Conservation (phyloP, 2,329 filamentous ascomycete genomes). For the Aureobasidium sp. region DNA sequence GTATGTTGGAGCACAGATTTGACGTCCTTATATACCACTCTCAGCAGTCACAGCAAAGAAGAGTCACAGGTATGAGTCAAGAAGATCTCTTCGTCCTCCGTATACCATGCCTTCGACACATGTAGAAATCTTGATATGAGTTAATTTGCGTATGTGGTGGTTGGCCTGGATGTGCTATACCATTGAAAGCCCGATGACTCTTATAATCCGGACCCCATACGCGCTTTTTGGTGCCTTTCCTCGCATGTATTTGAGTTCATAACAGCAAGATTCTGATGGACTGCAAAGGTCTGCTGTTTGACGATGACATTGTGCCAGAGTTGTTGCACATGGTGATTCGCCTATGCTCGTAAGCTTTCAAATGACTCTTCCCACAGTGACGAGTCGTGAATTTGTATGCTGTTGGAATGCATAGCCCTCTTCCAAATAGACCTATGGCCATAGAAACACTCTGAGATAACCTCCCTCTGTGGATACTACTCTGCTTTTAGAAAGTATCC, state of each 20-base stretch:
- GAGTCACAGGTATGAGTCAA: neutral
- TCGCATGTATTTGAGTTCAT: neutral
- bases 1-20: neutral
- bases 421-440: no score
- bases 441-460: no score
- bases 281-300: neutral
- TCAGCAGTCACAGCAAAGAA: neutral
- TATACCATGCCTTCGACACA: neutral
- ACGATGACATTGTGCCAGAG: neutral
- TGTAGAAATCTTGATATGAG: no score
- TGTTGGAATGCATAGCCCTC: no score
- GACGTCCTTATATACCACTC: neutral
- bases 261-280: neutral
- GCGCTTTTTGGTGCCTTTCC: neutral
- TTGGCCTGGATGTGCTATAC: neutral
- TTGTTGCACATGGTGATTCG: no score
- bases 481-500: no score
- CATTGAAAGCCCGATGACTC: no score
- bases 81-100: neutral
- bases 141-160: neutral
- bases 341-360: neutral
- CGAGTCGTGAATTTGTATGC: no score
- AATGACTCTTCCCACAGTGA: neutral
- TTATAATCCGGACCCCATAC: no score
- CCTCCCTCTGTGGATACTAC: no score